Evolutionary conservation across 2,329 filamentous ascomycete genomes (phyloP).

Genomic region (Aspergillus caelatus): DNA sequence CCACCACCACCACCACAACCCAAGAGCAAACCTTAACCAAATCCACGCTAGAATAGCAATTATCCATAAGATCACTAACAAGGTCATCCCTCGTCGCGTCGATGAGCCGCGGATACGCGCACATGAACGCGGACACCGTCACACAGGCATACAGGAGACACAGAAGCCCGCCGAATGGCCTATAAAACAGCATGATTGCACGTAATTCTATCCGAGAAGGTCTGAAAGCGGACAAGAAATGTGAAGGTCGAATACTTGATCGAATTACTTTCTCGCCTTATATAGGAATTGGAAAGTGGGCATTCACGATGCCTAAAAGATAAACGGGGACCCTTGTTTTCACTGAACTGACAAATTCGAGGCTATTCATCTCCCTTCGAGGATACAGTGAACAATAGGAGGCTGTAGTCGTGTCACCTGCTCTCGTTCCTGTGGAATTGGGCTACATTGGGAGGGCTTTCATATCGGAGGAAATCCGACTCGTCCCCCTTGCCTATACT

Average conservation of each 20-base stretch:
- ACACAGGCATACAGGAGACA: constrained; percentile 3
- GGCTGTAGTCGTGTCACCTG: background rate
- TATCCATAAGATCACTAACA: constrained; percentile 50
- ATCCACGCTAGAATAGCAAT: constrained; percentile 60
- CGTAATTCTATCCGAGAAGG: background rate
- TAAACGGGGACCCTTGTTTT: background rate
- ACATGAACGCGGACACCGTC: background rate
- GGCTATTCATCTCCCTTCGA: background rate
- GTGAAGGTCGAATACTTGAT: background rate
- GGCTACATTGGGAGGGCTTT: background rate
- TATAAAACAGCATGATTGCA: background rate
- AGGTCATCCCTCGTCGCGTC: constrained; percentile 58
- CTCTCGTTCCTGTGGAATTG: background rate
- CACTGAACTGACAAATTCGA: background rate
- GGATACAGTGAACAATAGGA: background rate
- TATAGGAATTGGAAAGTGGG: background rate
- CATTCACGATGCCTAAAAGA: background rate
- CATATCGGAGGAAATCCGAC: background rate
- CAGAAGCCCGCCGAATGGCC: background rate
- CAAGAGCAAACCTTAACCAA: constrained; percentile 48
- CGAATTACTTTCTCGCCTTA: background rate
- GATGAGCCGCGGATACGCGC: constrained; percentile 45
- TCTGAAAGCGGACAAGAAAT: background rate
- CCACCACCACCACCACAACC: background rate
- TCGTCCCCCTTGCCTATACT: background rate